phyloP scores from a whole-genome alignment of 202 grass and related monocot genomes.

The Carex arenaria region DNA sequence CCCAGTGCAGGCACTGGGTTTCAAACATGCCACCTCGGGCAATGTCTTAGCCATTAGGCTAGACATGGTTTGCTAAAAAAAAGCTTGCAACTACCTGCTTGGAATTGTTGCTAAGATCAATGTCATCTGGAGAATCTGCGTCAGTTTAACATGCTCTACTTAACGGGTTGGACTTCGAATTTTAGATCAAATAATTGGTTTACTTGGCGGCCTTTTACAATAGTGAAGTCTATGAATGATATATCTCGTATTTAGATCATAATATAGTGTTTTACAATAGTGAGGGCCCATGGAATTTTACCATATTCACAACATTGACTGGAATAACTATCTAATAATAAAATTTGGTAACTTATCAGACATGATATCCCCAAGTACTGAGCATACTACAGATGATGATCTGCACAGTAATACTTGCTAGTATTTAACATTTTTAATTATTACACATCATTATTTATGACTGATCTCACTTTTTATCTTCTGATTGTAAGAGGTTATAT shows the following conservation, averaged over 20 bases:
- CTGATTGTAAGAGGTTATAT: slow-evolving; percentile 63
- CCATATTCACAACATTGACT: background rate
- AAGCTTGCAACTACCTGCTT: background rate
- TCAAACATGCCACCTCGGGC: background rate
- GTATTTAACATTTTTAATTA: background rate
- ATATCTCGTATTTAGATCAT: background rate
- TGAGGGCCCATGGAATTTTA: background rate
- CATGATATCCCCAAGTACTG: background rate
- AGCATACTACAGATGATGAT: background rate
- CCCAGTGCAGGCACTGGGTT: background rate
- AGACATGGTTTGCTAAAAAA: background rate
- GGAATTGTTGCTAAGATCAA: background rate
- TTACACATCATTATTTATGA: slow-evolving; percentile 24
- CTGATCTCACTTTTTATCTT: slow-evolving; percentile 33
- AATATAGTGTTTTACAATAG: background rate
- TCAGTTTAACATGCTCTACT: background rate
- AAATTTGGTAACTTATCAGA: background rate
- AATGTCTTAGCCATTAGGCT: background rate
- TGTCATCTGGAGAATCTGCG: background rate
- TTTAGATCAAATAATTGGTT: background rate
- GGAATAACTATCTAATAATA: background rate
- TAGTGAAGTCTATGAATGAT: background rate
- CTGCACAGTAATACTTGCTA: background rate
- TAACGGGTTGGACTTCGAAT: background rate
- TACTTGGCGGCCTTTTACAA: background rate